Conservation (phyloP, 2,329 filamentous ascomycete species). For the Sarocladium oryzae region DNA sequence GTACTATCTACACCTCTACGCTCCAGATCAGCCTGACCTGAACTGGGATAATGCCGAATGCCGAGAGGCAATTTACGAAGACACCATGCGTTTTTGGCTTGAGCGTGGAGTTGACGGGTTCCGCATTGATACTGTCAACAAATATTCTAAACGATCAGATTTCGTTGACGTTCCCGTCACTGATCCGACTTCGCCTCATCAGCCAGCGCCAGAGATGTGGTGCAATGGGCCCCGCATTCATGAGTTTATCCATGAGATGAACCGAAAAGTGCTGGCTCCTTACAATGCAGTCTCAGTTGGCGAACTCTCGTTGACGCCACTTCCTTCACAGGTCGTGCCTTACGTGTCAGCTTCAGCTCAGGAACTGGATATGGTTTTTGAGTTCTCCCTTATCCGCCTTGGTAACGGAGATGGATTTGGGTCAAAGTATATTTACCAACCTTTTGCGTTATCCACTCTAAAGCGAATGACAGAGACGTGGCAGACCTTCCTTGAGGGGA, state of each 20-base stretch:
- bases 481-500: constrained; percentile 42
- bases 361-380: constrained; percentile 57
- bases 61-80: constrained; percentile 58
- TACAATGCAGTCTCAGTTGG: constrained; percentile 58
- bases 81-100: constrained; percentile 67
- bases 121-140: constrained; percentile 62
- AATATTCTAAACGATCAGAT: constrained; percentile 54
- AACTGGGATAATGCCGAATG: constrained; percentile 69
- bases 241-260: constrained; percentile 56
- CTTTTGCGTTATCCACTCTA: constrained; percentile 36
- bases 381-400: constrained; percentile 50
- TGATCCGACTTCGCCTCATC: constrained; percentile 29
- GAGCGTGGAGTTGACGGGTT: constrained; percentile 60
- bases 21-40: constrained; percentile 64
- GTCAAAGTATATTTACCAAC: constrained; percentile 43
- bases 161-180: constrained; percentile 47
- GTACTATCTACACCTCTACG: constrained; percentile 57
- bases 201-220: constrained; percentile 43
- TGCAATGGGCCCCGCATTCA: constrained; percentile 57
- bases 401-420: constrained; percentile 41
- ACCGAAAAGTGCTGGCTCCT: constrained; percentile 40
- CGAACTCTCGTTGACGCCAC: constrained; percentile 51
- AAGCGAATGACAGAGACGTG: constrained; percentile 38
- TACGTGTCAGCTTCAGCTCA: constrained; percentile 47
- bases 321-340: constrained; percentile 42